phyloP scores from a whole-genome alignment of 2,329 filamentous ascomycete species.

The Ophiostoma ulmi region DNA sequence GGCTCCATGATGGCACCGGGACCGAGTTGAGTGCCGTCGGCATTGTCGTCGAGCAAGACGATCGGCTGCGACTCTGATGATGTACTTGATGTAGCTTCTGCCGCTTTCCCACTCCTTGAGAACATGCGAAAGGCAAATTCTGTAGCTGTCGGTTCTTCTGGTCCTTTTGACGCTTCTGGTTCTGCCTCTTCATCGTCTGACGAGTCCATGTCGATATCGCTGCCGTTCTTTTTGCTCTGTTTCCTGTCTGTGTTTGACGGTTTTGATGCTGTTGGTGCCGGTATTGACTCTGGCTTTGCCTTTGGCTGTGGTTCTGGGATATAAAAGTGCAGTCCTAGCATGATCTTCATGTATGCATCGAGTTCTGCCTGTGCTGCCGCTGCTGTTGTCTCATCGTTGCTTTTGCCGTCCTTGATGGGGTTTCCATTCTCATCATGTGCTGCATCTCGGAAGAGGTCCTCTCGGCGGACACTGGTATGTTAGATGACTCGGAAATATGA shows the following conservation, averaged over 20 bases:
- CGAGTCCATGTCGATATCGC: background rate
- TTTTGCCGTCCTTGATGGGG: background rate
- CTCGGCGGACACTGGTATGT: conserved; percentile 22
- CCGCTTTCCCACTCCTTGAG: conserved; percentile 16
- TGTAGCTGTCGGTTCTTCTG: background rate
- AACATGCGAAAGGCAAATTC: conserved; percentile 28
- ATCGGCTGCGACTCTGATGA: conserved; percentile 32
- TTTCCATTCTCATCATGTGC: background rate
- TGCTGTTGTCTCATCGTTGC: background rate
- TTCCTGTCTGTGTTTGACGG: background rate
- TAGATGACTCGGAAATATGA: background rate
- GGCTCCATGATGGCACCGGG: conserved; percentile 39
- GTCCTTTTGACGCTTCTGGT: background rate
- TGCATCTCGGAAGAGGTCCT: conserved; percentile 25
- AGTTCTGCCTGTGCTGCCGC: conserved; percentile 23
- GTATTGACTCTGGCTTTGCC: background rate
- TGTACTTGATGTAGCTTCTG: background rate
- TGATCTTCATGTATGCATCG: conserved; percentile 24
- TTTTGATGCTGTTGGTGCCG: background rate
- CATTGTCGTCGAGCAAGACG: conserved; percentile 45
- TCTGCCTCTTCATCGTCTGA: conserved; percentile 6
- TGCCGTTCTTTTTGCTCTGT: background rate
- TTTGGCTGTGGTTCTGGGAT: background rate
- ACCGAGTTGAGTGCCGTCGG: conserved; percentile 35
- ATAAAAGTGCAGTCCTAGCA: conserved; percentile 17